Evolutionary conservation across 163 green algal genomes (phyloP), one percentile per base, ranked within the genome.

Genomic region (Scenedesmus sp.): DNA sequence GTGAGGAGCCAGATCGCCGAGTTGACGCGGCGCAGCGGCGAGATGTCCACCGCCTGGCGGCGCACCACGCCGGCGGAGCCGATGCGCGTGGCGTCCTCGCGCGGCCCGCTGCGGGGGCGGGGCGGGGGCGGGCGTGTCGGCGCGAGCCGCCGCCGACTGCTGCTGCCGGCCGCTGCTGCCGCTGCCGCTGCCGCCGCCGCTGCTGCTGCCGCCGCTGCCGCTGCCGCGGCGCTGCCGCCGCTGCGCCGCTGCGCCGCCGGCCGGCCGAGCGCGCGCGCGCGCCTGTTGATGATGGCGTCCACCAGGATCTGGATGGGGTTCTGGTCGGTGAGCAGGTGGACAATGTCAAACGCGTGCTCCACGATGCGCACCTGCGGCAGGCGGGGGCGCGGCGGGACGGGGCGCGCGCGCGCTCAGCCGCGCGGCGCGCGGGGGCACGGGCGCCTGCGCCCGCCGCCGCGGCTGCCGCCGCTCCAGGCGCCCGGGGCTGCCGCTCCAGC

Each of bases 291-390:
- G 86, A 99, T 97, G 76, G 97, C 96, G 72, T 99, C 95, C 70
- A 99, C 97, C 62, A 98, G 78, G 56, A 99, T 92, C 90, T 99
- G 97, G 80, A 99, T 94, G 63, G 97, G 97, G 92, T 99, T 99
- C 86, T 95, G 89, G 91, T 99, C 97, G 18, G 97, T 98, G 44
- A 99, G 90, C 75, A 99, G 92, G 92, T 98, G 87, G 74, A 99
- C 95, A 87, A 99, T 98, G 75, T 99, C 97, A 86, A 99, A 98
- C 0, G 97, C 89, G 84, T 99, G 96, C 91, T 96, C 93, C 33
- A 99, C 95, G 83, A 99, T 99, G 86, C 94, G 92, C 9, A 91
- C 90, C 89, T 94, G 85, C 60, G 77, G 17, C 14, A 63, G 4
- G 39, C 10, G 39, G n/a, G n/a, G n/a, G n/a, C n/a, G n/a, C n/a